These are phyloP conservation scores for Baorangia bicolor DNA, from an alignment of 768 basidiomycete species.

Conservation along the genomic window DNA sequence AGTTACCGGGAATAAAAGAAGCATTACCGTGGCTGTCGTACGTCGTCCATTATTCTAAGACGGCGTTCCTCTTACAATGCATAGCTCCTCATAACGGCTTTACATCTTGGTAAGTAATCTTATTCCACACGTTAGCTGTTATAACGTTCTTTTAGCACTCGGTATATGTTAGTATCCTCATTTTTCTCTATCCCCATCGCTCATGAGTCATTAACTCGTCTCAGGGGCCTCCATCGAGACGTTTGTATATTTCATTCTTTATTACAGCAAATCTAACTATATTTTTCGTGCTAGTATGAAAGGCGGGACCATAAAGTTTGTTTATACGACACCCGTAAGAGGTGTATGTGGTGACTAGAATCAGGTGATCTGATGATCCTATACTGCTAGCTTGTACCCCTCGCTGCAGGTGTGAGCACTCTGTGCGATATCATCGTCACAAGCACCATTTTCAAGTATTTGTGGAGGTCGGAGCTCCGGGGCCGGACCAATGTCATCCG, in stretches of 20 bases:
- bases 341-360: too few species aligned
- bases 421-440: slow-evolving; percentile 16
- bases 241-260: background rate
- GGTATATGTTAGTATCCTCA: slow-evolving; percentile 7
- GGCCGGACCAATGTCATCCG: slow-evolving; percentile 1
- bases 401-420: slow-evolving; percentile 1
- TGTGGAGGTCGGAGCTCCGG: slow-evolving; percentile 14
- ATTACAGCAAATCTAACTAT: background rate
- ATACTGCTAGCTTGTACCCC: slow-evolving; percentile 6
- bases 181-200: background rate
- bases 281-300: background rate
- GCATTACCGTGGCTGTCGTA: background rate
- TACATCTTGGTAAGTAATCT: slow-evolving; percentile 5
- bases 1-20: background rate
- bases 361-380: background rate
- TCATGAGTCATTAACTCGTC: background rate
- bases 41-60: background rate
- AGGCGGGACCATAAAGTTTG: background rate
- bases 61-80: background rate
- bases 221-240: background rate
- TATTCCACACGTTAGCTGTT: background rate
- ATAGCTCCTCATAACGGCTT: background rate
- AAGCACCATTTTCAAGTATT: slow-evolving; percentile 2
- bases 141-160: background rate
- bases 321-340: slow-evolving; percentile 9